Evolutionary conservation across 2,329 filamentous ascomycete genomes (phyloP), one percentile per base, ranked within the genome.

Genomic region (Colletotrichum tofieldiae): DNA sequence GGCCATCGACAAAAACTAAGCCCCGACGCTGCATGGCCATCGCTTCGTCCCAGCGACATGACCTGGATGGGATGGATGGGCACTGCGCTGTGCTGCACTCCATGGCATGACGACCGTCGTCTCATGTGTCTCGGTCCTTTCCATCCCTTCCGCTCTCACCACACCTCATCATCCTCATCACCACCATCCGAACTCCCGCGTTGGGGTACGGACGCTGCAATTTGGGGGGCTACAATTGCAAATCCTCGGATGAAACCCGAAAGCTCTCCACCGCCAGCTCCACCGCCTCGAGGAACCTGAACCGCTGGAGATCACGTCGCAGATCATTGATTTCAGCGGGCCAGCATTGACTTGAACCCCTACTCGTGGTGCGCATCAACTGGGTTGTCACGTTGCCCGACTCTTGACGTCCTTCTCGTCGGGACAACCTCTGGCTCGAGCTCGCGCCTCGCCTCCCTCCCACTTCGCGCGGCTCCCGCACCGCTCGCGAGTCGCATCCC

Each of bases 241-340:
- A 69, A 49, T 72, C 47, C 59, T 72, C 65, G 59, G 69, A 65
- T 69, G 69, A 64, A 72, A 64, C 47, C 65, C 65, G 65, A 72
- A 51, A 18, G 9, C 47, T 23, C 43, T 23, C 69, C 69, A 69
- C 59, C 39, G 9, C 7, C 39, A 47, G 26, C 29, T n/a, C 59
- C 59, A 55, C 52, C 23, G 32, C 56, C 51, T 56, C 41, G 62
- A 62, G 20, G 56, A 39, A 37, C 64, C 68, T 71, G 51, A 62
- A n/a, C 69, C 32, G 52, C 59, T 26, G 54, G 59, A 54, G 51
- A 69, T 55, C 66, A 58, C 26, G 65, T n/a, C 37, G 65, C 65
- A 68, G 69, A 72, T 72, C 61, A 71, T 26, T 35, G 56, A 61
- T 3, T 29, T 39, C 6, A 39, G 35, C 23, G 32, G 32, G 37